Conservation (phyloP, 2,329 filamentous ascomycete species). For the Penicillium sp. region DNA sequence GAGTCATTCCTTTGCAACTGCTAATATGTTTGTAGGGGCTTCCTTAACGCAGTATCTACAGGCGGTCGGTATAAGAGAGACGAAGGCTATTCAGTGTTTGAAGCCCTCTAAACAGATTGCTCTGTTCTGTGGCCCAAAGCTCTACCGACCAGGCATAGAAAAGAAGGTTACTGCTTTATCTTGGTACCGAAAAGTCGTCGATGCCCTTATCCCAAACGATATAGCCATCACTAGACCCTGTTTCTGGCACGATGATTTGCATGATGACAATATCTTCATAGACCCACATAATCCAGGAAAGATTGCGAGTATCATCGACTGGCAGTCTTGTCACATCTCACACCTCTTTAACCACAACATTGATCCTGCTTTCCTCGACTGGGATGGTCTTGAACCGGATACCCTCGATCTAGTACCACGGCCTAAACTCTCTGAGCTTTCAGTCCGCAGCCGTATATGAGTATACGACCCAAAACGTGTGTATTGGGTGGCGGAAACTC, state of each 20-base stretch:
- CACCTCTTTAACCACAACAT: constrained; percentile 30
- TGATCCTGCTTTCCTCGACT: constrained; percentile 29
- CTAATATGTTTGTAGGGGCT: constrained; percentile 24
- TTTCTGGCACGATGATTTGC: constrained; percentile 32
- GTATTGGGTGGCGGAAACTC: constrained; percentile 29
- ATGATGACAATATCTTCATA: constrained; percentile 34
- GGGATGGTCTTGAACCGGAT: constrained; percentile 29
- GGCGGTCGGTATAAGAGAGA: constrained; percentile 25
- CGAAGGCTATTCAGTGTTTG: constrained; percentile 21
- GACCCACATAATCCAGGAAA: constrained; percentile 27
- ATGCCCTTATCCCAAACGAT: constrained; percentile 26
- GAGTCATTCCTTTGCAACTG: constrained; percentile 5
- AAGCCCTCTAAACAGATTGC: constrained; percentile 24
- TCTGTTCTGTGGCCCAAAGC: constrained; percentile 30
- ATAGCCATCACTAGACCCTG: constrained; percentile 18
- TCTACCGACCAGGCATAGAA: constrained; percentile 24
- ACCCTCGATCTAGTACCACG: constrained; percentile 23
- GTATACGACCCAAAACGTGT: constrained; percentile 25
- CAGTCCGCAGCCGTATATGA: constrained; percentile 22
- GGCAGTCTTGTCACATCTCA: constrained; percentile 31
- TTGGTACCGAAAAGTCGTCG: constrained; percentile 20
- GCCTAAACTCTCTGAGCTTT: constrained; percentile 25
- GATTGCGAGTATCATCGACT: constrained; percentile 33
- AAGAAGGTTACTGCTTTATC: constrained; percentile 17
- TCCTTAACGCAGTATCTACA: constrained; percentile 26